Percentiles rank a stretch among this genome's conserved stretches.
Evolutionary conservation across 2,329 filamentous ascomycete genomes (phyloP).

Genomic region (Trichoderma simmonsii): DNA sequence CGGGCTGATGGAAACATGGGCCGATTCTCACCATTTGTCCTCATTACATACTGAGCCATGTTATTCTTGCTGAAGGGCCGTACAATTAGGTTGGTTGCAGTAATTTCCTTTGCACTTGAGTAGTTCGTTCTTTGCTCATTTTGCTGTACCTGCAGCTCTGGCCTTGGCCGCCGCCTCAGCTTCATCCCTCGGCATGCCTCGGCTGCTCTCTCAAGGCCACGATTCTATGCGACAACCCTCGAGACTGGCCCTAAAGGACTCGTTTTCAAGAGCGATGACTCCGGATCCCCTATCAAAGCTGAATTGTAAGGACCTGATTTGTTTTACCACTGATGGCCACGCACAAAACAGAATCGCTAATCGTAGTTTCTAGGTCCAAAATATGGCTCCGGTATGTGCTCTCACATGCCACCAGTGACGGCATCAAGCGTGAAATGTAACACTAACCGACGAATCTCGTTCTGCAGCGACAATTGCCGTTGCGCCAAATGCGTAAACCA

Average conservation of each 20-base stretch:
- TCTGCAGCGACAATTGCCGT: slow-evolving; percentile 42
- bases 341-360: neutral
- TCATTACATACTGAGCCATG: neutral
- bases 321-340: neutral
- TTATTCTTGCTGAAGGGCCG: neutral
- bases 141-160: neutral
- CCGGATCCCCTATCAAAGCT: neutral
- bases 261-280: slow-evolving; percentile 5
- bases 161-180: slow-evolving; percentile 8
- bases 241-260: slow-evolving; percentile 14
- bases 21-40: neutral
- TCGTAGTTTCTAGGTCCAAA: slow-evolving; percentile 16
- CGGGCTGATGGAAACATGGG: neutral
- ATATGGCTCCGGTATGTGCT: slow-evolving; percentile 25
- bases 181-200: slow-evolving; percentile 6
- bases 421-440: neutral
- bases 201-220: neutral
- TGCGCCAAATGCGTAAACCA: slow-evolving; percentile 41
- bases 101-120: neutral
- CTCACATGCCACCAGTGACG: neutral
- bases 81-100: neutral
- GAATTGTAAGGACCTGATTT: slow-evolving; percentile 15
- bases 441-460: neutral
- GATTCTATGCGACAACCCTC: slow-evolving; percentile 21
- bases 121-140: neutral